phyloP scores from a whole-genome alignment of 768 basidiomycete species.

The Amanita phalloides region DNA sequence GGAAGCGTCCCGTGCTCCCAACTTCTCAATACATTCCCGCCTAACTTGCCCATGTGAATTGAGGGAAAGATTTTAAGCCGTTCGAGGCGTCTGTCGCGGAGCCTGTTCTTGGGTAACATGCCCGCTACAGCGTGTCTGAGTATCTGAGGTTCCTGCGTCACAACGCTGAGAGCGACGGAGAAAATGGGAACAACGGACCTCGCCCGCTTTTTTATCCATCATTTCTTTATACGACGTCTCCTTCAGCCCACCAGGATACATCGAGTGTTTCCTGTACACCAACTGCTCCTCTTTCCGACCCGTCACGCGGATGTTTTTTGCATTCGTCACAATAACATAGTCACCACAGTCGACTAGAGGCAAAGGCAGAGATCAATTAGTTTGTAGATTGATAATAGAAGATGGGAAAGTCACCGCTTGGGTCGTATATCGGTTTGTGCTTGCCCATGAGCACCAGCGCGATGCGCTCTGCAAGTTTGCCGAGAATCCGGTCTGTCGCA shows the following conservation, averaged over 20 bases:
- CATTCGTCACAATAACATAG: slow-evolving; percentile 94
- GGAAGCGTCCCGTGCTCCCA: slow-evolving; percentile 77
- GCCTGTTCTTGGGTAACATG: slow-evolving; percentile 98
- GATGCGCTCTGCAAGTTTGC: slow-evolving; percentile 90
- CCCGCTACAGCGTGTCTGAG: slow-evolving; percentile 93
- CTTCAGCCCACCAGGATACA: slow-evolving; percentile 90
- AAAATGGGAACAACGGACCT: neutral
- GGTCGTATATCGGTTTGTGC: slow-evolving; percentile 96
- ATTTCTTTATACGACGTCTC: slow-evolving; percentile 79
- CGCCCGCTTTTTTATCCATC: slow-evolving; percentile 77
- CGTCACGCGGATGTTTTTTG: slow-evolving; percentile 72
- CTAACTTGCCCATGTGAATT: slow-evolving; percentile 65
- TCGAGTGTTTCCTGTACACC: slow-evolving; percentile 81
- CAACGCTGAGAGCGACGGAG: slow-evolving; percentile 44
- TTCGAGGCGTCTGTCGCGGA: slow-evolving; percentile 80
- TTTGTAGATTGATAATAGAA: neutral
- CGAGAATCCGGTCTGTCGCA: slow-evolving; percentile 82
- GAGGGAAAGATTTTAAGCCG: slow-evolving; percentile 84
- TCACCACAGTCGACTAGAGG: slow-evolving; percentile 82
- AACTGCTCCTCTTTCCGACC: slow-evolving; percentile 85
- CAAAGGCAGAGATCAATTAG: neutral
- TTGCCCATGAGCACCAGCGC: slow-evolving; percentile 98
- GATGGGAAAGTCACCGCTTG: slow-evolving; percentile 41
- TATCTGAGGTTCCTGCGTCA: slow-evolving; percentile 43
- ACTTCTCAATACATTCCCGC: slow-evolving; percentile 66